A percentile compares a stretch with the other conserved stretches of the same genome.
Evolutionary conservation across 2,329 filamentous ascomycete genomes (phyloP).

Genomic region (Trichoderma koningii): DNA sequence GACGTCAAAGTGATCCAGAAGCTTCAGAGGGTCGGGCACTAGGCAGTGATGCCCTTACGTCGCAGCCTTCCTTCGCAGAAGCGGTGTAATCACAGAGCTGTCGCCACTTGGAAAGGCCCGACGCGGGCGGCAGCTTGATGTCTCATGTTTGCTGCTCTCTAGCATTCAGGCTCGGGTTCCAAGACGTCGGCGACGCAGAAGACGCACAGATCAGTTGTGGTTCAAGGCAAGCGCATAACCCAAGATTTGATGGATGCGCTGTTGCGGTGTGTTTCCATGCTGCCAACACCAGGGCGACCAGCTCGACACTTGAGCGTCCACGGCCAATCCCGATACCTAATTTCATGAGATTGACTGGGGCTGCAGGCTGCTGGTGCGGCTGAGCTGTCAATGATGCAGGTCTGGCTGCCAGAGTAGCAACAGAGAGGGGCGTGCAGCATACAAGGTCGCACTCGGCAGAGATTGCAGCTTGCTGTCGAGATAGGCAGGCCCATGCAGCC

Average conservation of each 20-base stretch:
- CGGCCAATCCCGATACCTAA: constrained; percentile 7
- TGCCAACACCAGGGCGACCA: neutral
- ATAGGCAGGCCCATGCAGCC: neutral
- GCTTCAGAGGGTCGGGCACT: neutral
- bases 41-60: neutral
- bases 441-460: neutral
- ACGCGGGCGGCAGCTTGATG: constrained; percentile 1
- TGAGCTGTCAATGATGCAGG: constrained; percentile 23
- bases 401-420: constrained; percentile 10
- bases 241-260: neutral
- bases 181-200: constrained; percentile 4
- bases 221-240: neutral
- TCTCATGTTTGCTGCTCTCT: constrained; percentile 10
- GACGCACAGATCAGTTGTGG: neutral
- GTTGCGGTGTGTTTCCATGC: neutral
- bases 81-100: neutral
- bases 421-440: neutral
- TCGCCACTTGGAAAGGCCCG: constrained; percentile 15
- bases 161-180: neutral
- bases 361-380: constrained; percentile 22
- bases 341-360: constrained; percentile 25
- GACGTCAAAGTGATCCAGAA: constrained; percentile 3
- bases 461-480: neutral
- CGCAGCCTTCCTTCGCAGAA: neutral
- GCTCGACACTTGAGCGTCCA: neutral